Base-by-base conservation (phyloP, 2,329 filamentous ascomycete species). In the Alternaria metachromatica region DNA sequence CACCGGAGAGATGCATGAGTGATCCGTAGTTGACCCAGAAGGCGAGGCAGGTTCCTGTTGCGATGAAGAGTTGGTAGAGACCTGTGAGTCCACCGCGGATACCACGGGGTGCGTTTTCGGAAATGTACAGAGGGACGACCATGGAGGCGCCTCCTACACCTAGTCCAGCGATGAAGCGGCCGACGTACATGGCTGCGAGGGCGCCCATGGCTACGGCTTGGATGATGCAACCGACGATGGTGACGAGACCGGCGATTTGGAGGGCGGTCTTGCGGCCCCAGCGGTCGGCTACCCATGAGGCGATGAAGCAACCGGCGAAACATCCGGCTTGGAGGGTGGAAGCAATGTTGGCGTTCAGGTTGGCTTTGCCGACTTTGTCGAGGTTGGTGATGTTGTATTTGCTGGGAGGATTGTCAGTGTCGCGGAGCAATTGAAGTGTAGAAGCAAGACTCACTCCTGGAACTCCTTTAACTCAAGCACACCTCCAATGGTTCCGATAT, bases 251-350 rank as follows among this genome's bases (percentile, higher is more conserved):
- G 6, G 87, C 84, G 18, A 82, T 76, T 21, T 92, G 83, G 28
- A 93, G 82, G 23, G 84, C 83, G 13, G 67, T 72, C 49, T 86
- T 85, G 55, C 89, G 85, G 15, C 89, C 89, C 68, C 80, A 87
- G 67, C 75, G 79, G 69, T 89, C 87, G 6, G 87, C 83, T 46
- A 86, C 71, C 81, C 83, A 87, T 33, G 83, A 84, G 7, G 86
- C 85, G n/a, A 87, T 65, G 65, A 92, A 83, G 62, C 88, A 88
- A 37, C 89, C 89, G 56, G 87, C 82, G 76, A 92, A 91, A 65
- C 88, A 90, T 55, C 90, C 90, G 45, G 86, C 89, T 78, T 92
- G 89, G 10, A 92, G 84, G 0, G 87, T 90, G n/a, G 89, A 90
- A 26, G 91, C 90, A 62, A 92, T 89, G 73, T 91, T 91, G 67